Percentiles rank a stretch among this genome's conserved stretches.
phyloP scores from a whole-genome alignment of 352 stramenopile genomes.

The Globisporangium alternatum region DNA sequence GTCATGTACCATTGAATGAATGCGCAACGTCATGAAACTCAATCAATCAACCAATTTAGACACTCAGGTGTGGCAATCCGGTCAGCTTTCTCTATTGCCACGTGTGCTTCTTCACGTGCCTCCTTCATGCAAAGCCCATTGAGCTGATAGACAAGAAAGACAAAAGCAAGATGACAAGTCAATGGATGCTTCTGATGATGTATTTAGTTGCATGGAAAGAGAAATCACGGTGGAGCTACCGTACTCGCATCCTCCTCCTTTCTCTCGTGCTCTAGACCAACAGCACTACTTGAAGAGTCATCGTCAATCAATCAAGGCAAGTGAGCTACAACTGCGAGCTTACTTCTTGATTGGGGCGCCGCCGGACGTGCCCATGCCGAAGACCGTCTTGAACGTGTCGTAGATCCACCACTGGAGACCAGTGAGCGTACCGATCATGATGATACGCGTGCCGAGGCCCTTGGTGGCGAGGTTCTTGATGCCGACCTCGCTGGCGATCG shows the following conservation, averaged over 20 bases:
- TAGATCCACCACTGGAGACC: constrained; percentile 98
- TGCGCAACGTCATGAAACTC: not conserved
- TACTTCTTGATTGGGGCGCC: constrained; percentile 76
- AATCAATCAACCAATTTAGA: constrained; percentile 3
- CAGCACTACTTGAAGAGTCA: not conserved
- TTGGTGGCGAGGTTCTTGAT: constrained; percentile 81
- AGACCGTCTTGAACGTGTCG: constrained; percentile 93
- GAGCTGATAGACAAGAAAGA: not conserved
- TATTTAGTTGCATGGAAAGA: constrained; percentile 10
- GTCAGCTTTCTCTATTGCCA: not conserved
- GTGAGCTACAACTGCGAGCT: not conserved
- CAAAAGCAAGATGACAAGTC: not conserved
- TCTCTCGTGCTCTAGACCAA: constrained; percentile 1
- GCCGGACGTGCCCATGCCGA: constrained; percentile 90
- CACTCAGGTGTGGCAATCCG: not conserved
- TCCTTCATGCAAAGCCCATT: not conserved
- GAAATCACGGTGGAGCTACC: not conserved
- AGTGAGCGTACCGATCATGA: constrained; percentile 96
- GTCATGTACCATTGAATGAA: constrained; percentile 8
- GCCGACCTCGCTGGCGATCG: constrained; percentile 83
- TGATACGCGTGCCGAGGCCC: constrained; percentile 91
- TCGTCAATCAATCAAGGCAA: not conserved
- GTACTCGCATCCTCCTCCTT: not conserved
- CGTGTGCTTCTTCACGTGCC: too few relatives aligned
- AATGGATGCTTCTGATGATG: not conserved